Evolutionary conservation across 768 basidiomycete species (phyloP).

Genomic region (Xerocomellus intermedius): DNA sequence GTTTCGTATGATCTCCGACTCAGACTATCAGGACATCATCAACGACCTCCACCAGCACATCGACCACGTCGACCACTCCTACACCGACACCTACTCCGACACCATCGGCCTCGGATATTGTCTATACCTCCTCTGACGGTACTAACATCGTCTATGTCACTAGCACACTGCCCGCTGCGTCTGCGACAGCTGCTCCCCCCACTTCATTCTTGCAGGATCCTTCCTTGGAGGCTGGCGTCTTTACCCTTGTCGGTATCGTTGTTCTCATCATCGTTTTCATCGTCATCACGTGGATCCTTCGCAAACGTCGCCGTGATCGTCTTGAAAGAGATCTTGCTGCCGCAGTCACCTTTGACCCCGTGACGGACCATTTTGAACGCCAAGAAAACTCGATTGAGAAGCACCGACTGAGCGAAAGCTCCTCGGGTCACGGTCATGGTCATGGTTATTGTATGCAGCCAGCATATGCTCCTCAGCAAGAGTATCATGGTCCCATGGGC

Average conservation of each 20-base stretch:
- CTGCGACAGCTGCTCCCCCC: conserved; percentile 22
- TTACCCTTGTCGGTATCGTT: conserved; percentile 49
- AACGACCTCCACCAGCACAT: conserved; percentile 14
- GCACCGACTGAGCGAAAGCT: conserved; percentile 21
- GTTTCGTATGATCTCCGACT: not conserved
- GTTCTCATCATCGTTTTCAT: conserved; percentile 46
- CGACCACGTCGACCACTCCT: conserved; percentile 5
- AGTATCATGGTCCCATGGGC: conserved; percentile 17
- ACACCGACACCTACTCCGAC: conserved; percentile 21
- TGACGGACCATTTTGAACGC: conserved; percentile 27
- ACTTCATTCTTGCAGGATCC: conserved; percentile 62
- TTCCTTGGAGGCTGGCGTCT: conserved; percentile 58
- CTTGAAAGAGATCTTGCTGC: conserved; percentile 37
- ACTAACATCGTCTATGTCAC: conserved; percentile 32
- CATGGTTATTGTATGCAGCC: conserved; percentile 18
- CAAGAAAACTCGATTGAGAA: conserved; percentile 21
- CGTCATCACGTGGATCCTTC: conserved; percentile 45
- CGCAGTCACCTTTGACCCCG: conserved; percentile 54
- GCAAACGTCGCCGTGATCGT: conserved; percentile 45
- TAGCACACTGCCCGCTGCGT: conserved; percentile 27
- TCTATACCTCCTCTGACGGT: conserved; percentile 26
- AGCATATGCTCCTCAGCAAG: conserved; percentile 21
- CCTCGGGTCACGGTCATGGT: conserved; percentile 26
- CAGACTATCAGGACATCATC: conserved; percentile 8
- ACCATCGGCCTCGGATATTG: conserved; percentile 11